These are phyloP conservation scores for Trametes versicolor DNA, from an alignment of 1,284 basidiomycete species.

Conservation along the genomic window DNA sequence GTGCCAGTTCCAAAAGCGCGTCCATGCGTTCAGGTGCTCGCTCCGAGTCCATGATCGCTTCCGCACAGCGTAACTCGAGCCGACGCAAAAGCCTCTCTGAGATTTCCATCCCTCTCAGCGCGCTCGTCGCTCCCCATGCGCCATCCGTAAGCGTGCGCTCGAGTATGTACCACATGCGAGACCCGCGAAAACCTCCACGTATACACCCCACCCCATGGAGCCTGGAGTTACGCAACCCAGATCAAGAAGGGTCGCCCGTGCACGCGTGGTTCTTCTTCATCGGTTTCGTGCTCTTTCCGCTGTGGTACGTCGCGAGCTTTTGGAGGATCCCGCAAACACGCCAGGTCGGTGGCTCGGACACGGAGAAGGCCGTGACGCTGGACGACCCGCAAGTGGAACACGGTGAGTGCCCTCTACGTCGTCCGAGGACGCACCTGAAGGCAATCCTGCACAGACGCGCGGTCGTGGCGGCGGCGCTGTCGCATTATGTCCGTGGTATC, in stretches of 20 bases:
- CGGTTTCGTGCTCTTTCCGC: conserved; percentile 77
- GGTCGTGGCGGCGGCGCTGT: conserved; percentile 76
- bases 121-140: conserved; percentile 77
- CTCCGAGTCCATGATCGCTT: conserved; percentile 35
- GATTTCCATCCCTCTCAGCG: conserved; percentile 78
- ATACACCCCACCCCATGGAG: conserved; percentile 68
- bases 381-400: conserved; percentile 83
- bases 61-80: conserved; percentile 11
- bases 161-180: conserved; percentile 77
- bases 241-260: conserved; percentile 70
- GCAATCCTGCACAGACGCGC: conserved; percentile 59
- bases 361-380: conserved; percentile 75
- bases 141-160: conserved; percentile 65
- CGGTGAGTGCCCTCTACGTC: conserved; percentile 55
- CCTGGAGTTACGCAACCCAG: conserved; percentile 57
- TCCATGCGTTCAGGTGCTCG: conserved; percentile 38
- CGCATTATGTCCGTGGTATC: conserved; percentile 74
- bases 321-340: conserved; percentile 69
- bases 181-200: conserved; percentile 72
- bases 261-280: conserved; percentile 82
- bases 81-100: conserved; percentile 43
- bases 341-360: conserved; percentile 63
- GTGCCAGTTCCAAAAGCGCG: conserved; percentile 51
- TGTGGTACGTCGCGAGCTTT: conserved; percentile 80
- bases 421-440: conserved; percentile 20